These are phyloP conservation scores for Tubosaeta brunneosetosa DNA, from an alignment of 768 basidiomycete genomes.

Conservation along the genomic window DNA sequence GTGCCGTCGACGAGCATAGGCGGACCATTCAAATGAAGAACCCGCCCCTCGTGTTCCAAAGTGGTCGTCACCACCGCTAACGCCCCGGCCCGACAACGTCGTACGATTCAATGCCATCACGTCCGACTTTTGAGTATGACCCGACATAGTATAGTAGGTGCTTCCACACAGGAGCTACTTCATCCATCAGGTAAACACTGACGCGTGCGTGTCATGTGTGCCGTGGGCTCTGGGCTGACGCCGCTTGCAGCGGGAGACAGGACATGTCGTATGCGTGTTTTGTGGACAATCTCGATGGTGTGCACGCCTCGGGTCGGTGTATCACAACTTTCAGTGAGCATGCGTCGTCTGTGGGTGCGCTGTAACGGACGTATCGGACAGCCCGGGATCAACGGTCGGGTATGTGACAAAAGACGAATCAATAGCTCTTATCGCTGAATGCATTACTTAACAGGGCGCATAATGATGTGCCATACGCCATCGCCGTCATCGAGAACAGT, in stretches of 20 bases:
- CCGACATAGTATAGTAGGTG: slow-evolving; percentile 54
- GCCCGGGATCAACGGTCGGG: slow-evolving; percentile 84
- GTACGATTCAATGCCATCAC: slow-evolving; percentile 56
- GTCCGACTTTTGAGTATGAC: slow-evolving; percentile 58
- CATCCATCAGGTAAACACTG: slow-evolving; percentile 79
- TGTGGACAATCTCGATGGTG: slow-evolving; percentile 78
- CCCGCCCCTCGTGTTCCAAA: slow-evolving; percentile 80
- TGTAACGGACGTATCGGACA: slow-evolving; percentile 20
- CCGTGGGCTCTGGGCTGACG: no score
- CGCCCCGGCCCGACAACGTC: slow-evolving; percentile 47
- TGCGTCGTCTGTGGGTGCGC: neutral
- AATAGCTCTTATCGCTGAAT: slow-evolving; percentile 60
- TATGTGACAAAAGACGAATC: slow-evolving; percentile 55
- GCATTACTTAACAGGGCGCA: slow-evolving; percentile 66
- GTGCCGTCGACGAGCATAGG: no score
- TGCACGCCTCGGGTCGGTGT: slow-evolving; percentile 63
- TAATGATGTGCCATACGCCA: slow-evolving; percentile 49
- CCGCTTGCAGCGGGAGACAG: slow-evolving; percentile 22
- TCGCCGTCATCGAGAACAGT: slow-evolving; percentile 66
- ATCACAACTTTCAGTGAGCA: slow-evolving; percentile 88
- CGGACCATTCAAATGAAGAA: no score
- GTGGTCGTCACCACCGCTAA: slow-evolving; percentile 66
- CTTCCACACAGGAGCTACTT: slow-evolving; percentile 85
- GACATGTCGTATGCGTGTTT: slow-evolving; percentile 76
- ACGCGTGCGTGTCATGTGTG: slow-evolving; percentile 31